A percentile compares a stretch with the other conserved stretches of the same genome.
These are phyloP conservation scores for Ceratopteris richardii DNA, from an alignment of 75 land plant species.

Conservation along the genomic window DNA sequence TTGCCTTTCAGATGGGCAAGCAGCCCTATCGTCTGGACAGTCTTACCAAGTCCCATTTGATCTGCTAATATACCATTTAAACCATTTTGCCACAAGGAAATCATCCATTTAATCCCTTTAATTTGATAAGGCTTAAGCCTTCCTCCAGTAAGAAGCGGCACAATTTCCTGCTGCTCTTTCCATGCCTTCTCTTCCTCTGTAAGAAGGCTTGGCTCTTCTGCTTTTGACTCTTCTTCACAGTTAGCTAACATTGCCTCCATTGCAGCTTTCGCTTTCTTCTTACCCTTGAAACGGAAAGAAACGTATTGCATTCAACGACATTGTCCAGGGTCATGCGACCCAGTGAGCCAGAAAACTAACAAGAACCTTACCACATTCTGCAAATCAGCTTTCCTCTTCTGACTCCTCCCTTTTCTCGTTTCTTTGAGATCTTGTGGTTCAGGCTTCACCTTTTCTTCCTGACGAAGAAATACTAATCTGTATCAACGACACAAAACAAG, in stretches of 20 bases:
- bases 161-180: slow-evolving; percentile 75
- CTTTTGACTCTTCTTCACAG: slow-evolving; percentile 29
- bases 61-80: slow-evolving; percentile 95
- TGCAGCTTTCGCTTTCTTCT: slow-evolving; percentile 64
- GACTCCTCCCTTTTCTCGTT: too few relatives aligned
- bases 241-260: slow-evolving; percentile 67
- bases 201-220: slow-evolving; percentile 38
- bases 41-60: slow-evolving; percentile 99
- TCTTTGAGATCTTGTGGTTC: too few relatives aligned
- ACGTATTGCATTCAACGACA: background rate
- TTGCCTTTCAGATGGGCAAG: slow-evolving; percentile 88
- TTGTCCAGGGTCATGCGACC: background rate
- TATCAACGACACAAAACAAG: too few relatives aligned
- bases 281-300: slow-evolving; percentile 5
- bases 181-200: slow-evolving; percentile 64
- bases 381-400: background rate
- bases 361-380: slow-evolving; percentile 3
- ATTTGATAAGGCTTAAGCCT: slow-evolving; percentile 80
- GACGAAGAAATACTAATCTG: too few relatives aligned
- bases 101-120: slow-evolving; percentile 95
- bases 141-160: slow-evolving; percentile 84
- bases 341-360: too few relatives aligned
- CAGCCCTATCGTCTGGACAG: slow-evolving; percentile 88
- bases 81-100: slow-evolving; percentile 96
- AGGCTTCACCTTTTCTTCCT: too few relatives aligned